A percentile compares a stretch with the other conserved stretches of the same genome.
These are phyloP conservation scores for Scleroderma citrinum DNA, from an alignment of 768 basidiomycete species.

Conservation along the genomic window DNA sequence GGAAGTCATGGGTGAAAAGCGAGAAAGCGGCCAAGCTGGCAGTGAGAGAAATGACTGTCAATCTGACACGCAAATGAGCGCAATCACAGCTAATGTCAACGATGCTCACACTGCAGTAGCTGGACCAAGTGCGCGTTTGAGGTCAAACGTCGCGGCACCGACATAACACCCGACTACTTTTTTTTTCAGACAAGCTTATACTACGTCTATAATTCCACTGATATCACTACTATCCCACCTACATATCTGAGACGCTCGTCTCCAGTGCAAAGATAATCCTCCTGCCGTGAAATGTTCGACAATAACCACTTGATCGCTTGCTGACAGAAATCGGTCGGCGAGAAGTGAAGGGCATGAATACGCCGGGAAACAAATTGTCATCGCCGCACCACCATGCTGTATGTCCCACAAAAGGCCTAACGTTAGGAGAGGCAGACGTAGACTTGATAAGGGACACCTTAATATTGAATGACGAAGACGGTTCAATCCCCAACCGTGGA, in stretches of 20 bases:
- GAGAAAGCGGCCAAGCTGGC: conserved; percentile 17
- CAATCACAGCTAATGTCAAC: conserved; percentile 12
- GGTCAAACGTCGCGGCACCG: conserved; percentile 20
- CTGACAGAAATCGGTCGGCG: too few species aligned
- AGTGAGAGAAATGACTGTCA: conserved; percentile 11
- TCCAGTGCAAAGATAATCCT: neutral
- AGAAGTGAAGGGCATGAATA: too few species aligned
- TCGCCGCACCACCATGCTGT: too few species aligned
- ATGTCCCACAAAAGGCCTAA: too few species aligned
- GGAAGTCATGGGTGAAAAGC: conserved; percentile 53
- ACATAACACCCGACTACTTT: conserved; percentile 12
- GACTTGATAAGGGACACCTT: too few species aligned
- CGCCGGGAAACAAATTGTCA: too few species aligned
- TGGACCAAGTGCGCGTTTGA: conserved; percentile 10
- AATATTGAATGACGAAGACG: too few species aligned
- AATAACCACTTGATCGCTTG: too few species aligned
- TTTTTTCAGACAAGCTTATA: conserved; percentile 16
- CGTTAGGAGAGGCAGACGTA: too few species aligned
- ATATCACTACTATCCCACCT: conserved; percentile 6
- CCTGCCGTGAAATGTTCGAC: too few species aligned
- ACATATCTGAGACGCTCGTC: conserved; percentile 9
- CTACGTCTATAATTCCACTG: conserved; percentile 1
- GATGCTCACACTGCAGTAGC: conserved; percentile 11
- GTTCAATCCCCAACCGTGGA: too few species aligned
- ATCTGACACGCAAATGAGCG: conserved; percentile 15